Conservation (phyloP, 306 rosid genomes). For the Coriaria nepalensis region DNA sequence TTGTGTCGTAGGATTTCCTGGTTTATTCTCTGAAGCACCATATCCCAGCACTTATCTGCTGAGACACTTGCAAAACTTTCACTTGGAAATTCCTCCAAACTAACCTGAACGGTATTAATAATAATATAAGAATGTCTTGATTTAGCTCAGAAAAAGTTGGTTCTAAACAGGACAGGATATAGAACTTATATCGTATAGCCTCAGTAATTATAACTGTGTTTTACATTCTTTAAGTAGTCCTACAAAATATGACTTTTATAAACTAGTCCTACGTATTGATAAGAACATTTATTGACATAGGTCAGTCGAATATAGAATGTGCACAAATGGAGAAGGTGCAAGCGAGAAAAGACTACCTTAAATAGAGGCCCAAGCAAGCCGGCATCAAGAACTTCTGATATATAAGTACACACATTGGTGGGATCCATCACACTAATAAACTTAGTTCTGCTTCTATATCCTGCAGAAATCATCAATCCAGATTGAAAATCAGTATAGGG, state of each 20-base stretch:
- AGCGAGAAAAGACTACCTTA: conserved; percentile 39
- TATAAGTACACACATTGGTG: conserved; percentile 42
- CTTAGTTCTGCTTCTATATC: conserved; percentile 60
- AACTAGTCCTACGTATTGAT: no score
- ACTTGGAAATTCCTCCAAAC: conserved; percentile 47
- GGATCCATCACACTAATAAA: conserved; percentile 58
- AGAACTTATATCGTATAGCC: no score
- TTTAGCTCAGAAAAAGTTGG: not conserved
- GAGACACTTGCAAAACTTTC: conserved; percentile 40
- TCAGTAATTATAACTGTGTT: no score
- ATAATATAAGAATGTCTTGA: not conserved
- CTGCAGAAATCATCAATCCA: conserved; percentile 31
- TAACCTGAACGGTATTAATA: conserved; percentile 43
- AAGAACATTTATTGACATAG: not conserved
- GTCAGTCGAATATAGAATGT: conserved; percentile 7
- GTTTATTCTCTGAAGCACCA: conserved; percentile 40
- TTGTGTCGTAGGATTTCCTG: conserved; percentile 29
- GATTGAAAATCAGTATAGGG: not conserved
- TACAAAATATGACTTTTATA: no score
- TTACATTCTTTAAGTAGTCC: no score
- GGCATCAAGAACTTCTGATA: conserved; percentile 76
- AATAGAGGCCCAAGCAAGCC: conserved; percentile 85
- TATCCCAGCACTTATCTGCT: conserved; percentile 69
- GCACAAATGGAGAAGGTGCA: conserved; percentile 6
- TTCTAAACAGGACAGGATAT: not conserved